A percentile compares a stretch with the other conserved stretches of the same genome.
Conservation (phyloP, 345 rosid species). For the Eucalyptus tenuipes region DNA sequence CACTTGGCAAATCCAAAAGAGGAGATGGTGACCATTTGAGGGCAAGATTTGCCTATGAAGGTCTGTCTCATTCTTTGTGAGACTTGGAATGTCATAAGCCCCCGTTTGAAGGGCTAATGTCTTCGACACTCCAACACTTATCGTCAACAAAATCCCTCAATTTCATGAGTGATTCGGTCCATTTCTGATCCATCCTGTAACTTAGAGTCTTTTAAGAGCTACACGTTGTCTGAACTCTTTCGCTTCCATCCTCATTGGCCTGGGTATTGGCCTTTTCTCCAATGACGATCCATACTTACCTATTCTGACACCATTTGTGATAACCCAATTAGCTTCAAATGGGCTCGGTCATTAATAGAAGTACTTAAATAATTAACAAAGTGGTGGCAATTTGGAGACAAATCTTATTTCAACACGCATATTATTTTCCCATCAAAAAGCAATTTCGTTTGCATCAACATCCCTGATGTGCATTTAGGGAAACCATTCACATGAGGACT, state of each 20-base stretch:
- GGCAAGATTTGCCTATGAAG: background rate
- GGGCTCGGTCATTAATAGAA: background rate
- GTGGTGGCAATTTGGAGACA: background rate
- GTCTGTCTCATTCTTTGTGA: background rate
- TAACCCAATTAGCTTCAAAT: background rate
- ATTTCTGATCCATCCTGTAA: background rate
- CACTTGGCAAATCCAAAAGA: background rate
- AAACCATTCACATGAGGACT: background rate
- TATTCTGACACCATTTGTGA: background rate
- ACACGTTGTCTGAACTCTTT: background rate
- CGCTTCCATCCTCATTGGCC: background rate
- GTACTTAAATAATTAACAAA: background rate
- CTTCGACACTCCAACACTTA: background rate
- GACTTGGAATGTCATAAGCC: background rate
- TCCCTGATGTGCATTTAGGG: background rate
- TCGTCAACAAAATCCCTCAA: background rate
- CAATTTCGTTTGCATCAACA: background rate
- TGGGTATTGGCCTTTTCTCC: background rate
- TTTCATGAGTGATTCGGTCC: background rate
- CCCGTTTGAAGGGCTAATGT: background rate
- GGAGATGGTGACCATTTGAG: background rate
- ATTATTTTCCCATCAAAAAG: background rate
- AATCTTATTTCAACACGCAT: background rate
- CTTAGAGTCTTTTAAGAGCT: background rate
- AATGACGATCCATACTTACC: background rate